Evolutionary conservation across 1,284 basidiomycete genomes (phyloP).

Genomic region (Ceratorhiza oryzae-sativae): DNA sequence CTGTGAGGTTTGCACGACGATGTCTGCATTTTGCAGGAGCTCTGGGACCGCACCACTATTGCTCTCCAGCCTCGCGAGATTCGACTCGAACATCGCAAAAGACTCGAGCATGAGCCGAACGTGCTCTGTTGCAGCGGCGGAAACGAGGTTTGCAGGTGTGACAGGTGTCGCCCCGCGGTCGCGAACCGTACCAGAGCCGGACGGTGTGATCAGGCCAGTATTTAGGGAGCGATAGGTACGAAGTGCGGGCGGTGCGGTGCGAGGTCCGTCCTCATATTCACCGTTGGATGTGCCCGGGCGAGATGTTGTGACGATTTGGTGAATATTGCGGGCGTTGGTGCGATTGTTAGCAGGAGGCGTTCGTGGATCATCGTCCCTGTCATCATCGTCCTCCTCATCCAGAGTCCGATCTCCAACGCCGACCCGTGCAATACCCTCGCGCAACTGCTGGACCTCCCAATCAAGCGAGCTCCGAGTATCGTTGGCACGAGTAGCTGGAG

Average conservation of each 20-base stretch:
- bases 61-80: slow-evolving; percentile 59
- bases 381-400: slow-evolving; percentile 49
- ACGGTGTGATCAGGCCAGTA: slow-evolving; percentile 20
- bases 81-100: slow-evolving; percentile 70
- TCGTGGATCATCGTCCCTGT: slow-evolving; percentile 47
- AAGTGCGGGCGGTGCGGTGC: slow-evolving; percentile 51
- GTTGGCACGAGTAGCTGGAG: not conserved
- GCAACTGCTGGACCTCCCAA: slow-evolving; percentile 45
- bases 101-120: slow-evolving; percentile 70
- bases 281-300: slow-evolving; percentile 24
- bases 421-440: slow-evolving; percentile 42
- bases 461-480: slow-evolving; percentile 44
- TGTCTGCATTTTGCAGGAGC: slow-evolving; percentile 54
- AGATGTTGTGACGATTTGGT: slow-evolving; percentile 25
- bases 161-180: slow-evolving; percentile 44
- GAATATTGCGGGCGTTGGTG: slow-evolving; percentile 2
- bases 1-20: slow-evolving; percentile 68
- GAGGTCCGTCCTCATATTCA: slow-evolving; percentile 44
- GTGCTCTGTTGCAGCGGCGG: slow-evolving; percentile 59
- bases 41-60: slow-evolving; percentile 55
- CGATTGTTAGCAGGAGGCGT: slow-evolving; percentile 28
- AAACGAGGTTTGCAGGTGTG: slow-evolving; percentile 39
- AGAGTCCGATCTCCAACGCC: slow-evolving; percentile 40
- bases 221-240: slow-evolving; percentile 50
- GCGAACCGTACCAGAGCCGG: slow-evolving; percentile 45